Evolutionary conservation across 192 early-diverging fungal species (phyloP).

Genomic region (Backusella macrospora): DNA sequence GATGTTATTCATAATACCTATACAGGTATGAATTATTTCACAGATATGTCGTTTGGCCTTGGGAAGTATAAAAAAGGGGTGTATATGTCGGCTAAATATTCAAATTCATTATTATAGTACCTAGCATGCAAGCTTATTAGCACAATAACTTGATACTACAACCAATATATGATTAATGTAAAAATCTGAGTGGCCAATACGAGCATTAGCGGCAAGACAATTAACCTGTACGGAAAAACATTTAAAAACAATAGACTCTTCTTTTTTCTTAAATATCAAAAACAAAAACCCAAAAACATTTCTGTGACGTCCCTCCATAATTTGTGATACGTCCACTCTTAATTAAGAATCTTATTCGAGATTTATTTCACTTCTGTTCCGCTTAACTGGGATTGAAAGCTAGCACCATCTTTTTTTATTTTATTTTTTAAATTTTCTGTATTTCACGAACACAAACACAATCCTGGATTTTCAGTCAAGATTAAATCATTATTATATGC

Average conservation of each 20-base stretch:
- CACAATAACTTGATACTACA: neutral
- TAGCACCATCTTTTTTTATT: neutral
- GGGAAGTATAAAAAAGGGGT: neutral
- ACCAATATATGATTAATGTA: neutral
- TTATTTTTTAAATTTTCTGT: neutral
- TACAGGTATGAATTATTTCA: neutral
- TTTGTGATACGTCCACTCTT: no score
- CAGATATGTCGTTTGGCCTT: neutral
- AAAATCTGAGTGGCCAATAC: neutral
- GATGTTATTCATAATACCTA: neutral
- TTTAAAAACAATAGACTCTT: no score
- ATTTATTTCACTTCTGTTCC: neutral
- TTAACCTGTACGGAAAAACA: neutral
- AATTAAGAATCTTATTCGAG: no score
- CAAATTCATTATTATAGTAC: neutral
- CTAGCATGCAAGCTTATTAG: neutral
- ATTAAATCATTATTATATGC: neutral
- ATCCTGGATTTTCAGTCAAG: neutral
- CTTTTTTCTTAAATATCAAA: no score
- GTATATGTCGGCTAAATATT: constrained; percentile 11
- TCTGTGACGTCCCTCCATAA: no score
- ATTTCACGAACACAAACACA: neutral
- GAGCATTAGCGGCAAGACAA: neutral
- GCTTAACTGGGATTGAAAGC: neutral
- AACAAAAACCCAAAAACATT: no score